Base-by-base conservation (phyloP, 192 early-diverging fungal genomes). In the Pilaira anomala region DNA sequence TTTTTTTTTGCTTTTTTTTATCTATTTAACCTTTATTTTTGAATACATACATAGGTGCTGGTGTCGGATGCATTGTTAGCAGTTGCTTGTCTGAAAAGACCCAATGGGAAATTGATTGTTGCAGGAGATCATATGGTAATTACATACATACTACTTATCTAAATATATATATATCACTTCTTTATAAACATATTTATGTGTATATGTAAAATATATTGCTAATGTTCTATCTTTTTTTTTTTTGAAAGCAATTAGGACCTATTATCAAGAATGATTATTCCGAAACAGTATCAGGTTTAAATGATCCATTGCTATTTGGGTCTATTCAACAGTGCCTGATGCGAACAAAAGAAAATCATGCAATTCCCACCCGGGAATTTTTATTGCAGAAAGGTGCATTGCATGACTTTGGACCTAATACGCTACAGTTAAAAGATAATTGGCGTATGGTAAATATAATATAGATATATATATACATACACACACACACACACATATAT, bases 261-360 rank as follows among this genome's bases (percentile, higher is more conserved):
- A 69, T 82, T 13, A 62, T 82, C 13, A 42, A 71, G 19, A 76
- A 78, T 42, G 69, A 67, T 0, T 79, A 82, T 48, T 77, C 75
- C 7, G 6, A 63, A 41, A 30, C 63, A 24, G 33, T 58, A 9
- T 36, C 33, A 9, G 7, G 33, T 1, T 48, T 62, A n/a, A 58
- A 66, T 19, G 63, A 73, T 9, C 68, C 75, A 22, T 45, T 75
- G 8, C 69, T 79, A 25, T 76, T 76, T 22, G 80, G 80, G 11
- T 82, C 80, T 16, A 77, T 82, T 22, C 78, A 79, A 65, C 76
- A 73, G 48, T 79, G 76, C 44, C 61, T 82, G 25, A 82, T 82
- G 80, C 67, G 80, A 26, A 64, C 33, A 28, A 14, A 39, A 9
- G 44, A 66, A 29, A 68, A 68, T 16, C 44, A 33, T 7, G 63